phyloP scores from a whole-genome alignment of 78 protist genomes.

The Trichosphaerium sp. region DNA sequence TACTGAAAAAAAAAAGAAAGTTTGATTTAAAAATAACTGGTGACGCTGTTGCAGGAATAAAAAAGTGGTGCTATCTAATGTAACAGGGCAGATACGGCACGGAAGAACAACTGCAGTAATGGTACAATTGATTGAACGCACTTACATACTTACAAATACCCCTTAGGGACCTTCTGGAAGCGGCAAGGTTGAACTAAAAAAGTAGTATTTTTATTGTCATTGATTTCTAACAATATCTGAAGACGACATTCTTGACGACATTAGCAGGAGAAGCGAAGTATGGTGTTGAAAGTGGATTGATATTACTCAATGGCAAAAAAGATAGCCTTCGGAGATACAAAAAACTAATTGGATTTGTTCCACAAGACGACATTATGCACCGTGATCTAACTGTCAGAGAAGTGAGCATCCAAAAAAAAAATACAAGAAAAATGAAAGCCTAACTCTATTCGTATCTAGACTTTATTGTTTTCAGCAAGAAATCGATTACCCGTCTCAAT shows the following conservation, averaged over 20 bases:
- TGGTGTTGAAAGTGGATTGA: neutral
- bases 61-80: neutral
- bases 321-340: conserved; percentile 1
- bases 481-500: neutral
- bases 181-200: neutral
- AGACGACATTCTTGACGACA: conserved; percentile 12
- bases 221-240: neutral
- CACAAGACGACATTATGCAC: conserved; percentile 24
- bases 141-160: too few species aligned
- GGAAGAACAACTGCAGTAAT: conserved; percentile 4
- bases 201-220: neutral
- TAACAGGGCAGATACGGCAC: neutral
- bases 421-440: too few species aligned
- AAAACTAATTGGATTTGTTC: conserved; percentile 18
- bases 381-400: conserved; percentile 19
- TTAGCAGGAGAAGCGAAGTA: conserved; percentile 4
- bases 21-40: neutral
- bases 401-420: too few species aligned
- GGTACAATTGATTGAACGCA: too few species aligned
- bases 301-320: neutral
- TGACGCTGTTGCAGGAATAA: neutral
- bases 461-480: neutral
- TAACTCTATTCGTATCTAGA: too few species aligned
- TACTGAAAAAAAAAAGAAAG: neutral
- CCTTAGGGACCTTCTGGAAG: neutral